Evolutionary conservation across 331 rosid species (phyloP), one percentile per base, ranked within the genome.

Genomic region (Acacia concinna): DNA sequence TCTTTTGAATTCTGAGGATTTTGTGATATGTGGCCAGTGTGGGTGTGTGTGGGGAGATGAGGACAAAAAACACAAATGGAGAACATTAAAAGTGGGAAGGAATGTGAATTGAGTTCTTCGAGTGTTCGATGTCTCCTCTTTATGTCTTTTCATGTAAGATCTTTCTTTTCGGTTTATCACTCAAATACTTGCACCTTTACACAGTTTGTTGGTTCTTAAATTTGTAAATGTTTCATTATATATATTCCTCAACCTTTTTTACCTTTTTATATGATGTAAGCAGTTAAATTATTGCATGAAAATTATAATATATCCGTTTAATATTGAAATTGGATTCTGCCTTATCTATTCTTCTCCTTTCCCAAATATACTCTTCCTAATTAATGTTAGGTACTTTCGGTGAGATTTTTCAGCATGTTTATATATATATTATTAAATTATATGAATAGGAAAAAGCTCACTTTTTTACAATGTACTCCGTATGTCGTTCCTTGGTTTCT

Each of bases 71-170:
- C 66, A 11, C 18, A 60, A 27, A 32, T 68, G 34, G 68, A 74
- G 66, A 72, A 32, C 49, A 56, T 37, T 37, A 4, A 37, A 56
- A 74, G 68, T 15, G 15, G 6, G 15, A 6, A 21, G n/a, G 78
- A 56, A 74, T 54, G 25, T 6, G 78, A 74, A 74, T 51, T 35
- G 6, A 74, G 78, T 74, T 74, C 78, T 54, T 52, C 57, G 1
- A 2, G 1, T 15, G 12, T 14, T 14, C 27, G 5, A 41, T 14
- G 43, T 34, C 35, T 35, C 13, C 10, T n/a, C 77, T 21, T 54
- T 21, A 21, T 6, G 40, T 52, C 73, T 21, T 40, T 68, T 40
- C 54, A 68, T 68, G 52, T 37, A 37, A n/a, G n/a, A 68, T 40
- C 72, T 67, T 67, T 38, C 49, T 38, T 40, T 54, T 35, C 11